Percentiles rank a stretch among this genome's conserved stretches.
phyloP scores from a whole-genome alignment of 257 asterid species.

The Solanum corneliomulleri region DNA sequence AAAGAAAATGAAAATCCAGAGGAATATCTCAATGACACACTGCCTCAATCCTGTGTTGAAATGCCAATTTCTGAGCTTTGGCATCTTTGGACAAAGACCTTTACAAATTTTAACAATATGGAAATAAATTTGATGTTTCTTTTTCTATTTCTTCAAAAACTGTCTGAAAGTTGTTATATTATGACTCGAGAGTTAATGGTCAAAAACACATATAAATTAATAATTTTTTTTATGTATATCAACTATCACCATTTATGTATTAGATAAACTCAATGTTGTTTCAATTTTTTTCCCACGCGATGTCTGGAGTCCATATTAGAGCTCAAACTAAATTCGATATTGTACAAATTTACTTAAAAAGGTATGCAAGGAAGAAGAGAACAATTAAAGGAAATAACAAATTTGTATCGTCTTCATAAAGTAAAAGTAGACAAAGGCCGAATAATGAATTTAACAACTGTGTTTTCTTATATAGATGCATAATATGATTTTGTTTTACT shows the following conservation, averaged over 20 bases:
- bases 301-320: too few relatives aligned
- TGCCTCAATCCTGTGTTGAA: slow-evolving; percentile 95
- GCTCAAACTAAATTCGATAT: too few relatives aligned
- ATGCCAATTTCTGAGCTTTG: slow-evolving; percentile 12
- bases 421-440: too few relatives aligned
- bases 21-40: slow-evolving; percentile 22
- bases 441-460: too few relatives aligned
- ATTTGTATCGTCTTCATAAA: too few relatives aligned
- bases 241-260: neutral
- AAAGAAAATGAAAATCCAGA: too few relatives aligned
- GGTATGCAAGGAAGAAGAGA: too few relatives aligned
- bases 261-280: neutral
- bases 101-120: slow-evolving; percentile 61
- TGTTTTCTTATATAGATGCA: too few relatives aligned
- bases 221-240: neutral
- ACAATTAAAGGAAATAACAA: too few relatives aligned
- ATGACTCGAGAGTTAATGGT: neutral
- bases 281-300: too few relatives aligned
- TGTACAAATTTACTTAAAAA: too few relatives aligned
- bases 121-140: neutral
- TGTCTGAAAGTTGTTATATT: neutral
- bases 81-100: slow-evolving; percentile 59
- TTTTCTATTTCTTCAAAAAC: neutral
- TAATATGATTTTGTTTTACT: too few relatives aligned
- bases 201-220: neutral